Conservation (phyloP, 805 yeast genomes). For the Kurtzmaniella cleridarum region DNA sequence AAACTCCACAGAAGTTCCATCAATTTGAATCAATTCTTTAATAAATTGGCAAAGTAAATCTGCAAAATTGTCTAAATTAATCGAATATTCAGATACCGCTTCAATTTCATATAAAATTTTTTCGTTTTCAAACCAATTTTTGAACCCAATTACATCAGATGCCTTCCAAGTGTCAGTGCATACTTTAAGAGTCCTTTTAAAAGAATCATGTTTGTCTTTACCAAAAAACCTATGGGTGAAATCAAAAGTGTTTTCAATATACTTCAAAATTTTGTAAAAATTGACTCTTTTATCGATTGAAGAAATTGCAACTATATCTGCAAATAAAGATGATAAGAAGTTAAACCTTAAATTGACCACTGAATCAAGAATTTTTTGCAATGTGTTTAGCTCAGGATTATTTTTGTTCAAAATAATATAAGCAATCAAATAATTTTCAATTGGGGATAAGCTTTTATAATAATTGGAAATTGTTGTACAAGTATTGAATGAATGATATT, state of each 20-base stretch:
- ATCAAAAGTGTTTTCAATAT: constrained; percentile 28
- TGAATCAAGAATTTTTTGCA: constrained; percentile 15
- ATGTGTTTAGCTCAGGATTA: constrained; percentile 11
- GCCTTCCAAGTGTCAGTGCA: constrained; percentile 21
- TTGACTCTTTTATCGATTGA: constrained; percentile 6
- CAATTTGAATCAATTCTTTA: constrained; percentile 2
- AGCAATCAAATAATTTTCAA: constrained; percentile 26
- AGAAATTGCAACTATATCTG: constrained; percentile 1
- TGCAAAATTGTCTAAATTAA: constrained; percentile 4
- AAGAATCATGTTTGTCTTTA: constrained; percentile 6
- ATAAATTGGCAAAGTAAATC: constrained; percentile 4
- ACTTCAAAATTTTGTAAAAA: constrained; percentile 25
- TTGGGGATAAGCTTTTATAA: constrained; percentile 16
- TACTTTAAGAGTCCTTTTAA: constrained; percentile 7
- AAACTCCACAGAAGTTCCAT: background rate
- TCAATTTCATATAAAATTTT: constrained; percentile 10
- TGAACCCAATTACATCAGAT: constrained; percentile 23
- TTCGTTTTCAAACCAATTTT: constrained; percentile 25
- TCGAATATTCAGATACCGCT: background rate
- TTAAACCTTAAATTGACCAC: constrained; percentile 20
- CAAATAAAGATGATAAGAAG: constrained; percentile 12
- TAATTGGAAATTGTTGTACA: constrained; percentile 6
- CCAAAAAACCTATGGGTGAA: constrained; percentile 20
- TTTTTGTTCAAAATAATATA: constrained; percentile 23
- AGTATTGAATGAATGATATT: too few species aligned